Conservation (phyloP, 164 flowering plant genomes). For the Dillenia suffruticosa region DNA sequence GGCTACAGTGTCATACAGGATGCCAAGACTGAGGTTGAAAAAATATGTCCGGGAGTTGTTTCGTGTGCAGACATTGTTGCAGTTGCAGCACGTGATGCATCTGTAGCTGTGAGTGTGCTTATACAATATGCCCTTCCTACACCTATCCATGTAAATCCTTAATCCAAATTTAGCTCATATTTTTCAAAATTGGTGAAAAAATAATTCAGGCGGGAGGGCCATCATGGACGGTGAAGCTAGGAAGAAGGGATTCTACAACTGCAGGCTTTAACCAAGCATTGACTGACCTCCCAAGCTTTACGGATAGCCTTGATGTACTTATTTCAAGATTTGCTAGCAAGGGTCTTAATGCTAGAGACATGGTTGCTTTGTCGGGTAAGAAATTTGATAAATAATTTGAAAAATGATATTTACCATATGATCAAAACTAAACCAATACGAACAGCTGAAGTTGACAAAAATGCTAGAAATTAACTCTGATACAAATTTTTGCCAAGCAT, state of each 20-base stretch:
- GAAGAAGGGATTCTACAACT: slow-evolving; percentile 46
- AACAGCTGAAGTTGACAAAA: too few relatives aligned
- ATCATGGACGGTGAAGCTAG: slow-evolving; percentile 42
- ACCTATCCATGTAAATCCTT: too few relatives aligned
- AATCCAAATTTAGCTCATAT: too few relatives aligned
- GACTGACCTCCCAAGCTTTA: slow-evolving; percentile 25
- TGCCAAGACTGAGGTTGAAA: slow-evolving; percentile 34
- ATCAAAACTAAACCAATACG: too few relatives aligned
- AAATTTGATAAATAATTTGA: too few relatives aligned
- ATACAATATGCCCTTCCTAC: too few relatives aligned
- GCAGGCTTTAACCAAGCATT: slow-evolving; percentile 26
- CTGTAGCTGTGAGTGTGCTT: slow-evolving; percentile 16
- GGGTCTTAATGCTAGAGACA: slow-evolving; percentile 29
- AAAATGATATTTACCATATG: too few relatives aligned
- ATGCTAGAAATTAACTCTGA: too few relatives aligned
- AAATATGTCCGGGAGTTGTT: slow-evolving; percentile 35
- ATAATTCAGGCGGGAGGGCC: slow-evolving; percentile 37
- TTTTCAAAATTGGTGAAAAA: too few relatives aligned
- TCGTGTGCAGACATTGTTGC: slow-evolving; percentile 49
- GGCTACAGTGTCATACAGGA: slow-evolving; percentile 40
- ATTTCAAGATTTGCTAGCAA: slow-evolving; percentile 22
- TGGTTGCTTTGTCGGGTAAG: slow-evolving; percentile 49
- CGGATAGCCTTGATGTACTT: slow-evolving; percentile 13
- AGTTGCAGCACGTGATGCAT: slow-evolving; percentile 34
- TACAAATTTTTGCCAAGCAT: too few relatives aligned